Conservation (phyloP, 257 asterid species). For the Solanum peruvianum region DNA sequence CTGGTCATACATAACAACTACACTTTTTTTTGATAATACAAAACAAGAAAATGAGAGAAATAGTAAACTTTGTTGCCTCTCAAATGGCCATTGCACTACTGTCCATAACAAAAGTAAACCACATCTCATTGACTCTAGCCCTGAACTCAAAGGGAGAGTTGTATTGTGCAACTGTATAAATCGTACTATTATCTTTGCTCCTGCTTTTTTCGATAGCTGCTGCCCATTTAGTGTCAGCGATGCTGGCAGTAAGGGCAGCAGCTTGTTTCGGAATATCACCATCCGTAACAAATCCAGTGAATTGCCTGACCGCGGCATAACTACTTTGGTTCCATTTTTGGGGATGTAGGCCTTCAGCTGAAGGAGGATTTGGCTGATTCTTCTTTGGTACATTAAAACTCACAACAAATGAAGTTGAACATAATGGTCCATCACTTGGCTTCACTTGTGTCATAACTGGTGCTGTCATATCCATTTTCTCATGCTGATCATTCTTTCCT, state of each 20-base stretch:
- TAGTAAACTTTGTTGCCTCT: not conserved
- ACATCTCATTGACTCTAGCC: slow-evolving; percentile 66
- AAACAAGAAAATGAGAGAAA: not conserved
- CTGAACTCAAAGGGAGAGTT: slow-evolving; percentile 74
- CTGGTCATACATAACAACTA: not conserved
- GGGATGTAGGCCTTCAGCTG: slow-evolving; percentile 47
- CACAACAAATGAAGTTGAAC: slow-evolving; percentile 56
- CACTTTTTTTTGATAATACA: not conserved
- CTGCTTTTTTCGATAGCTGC: slow-evolving; percentile 42
- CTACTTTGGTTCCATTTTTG: slow-evolving; percentile 64
- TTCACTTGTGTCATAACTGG: slow-evolving; percentile 65
- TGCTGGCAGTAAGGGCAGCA: slow-evolving; percentile 39
- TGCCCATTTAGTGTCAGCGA: slow-evolving; percentile 52
- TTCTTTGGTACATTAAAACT: slow-evolving; percentile 65
- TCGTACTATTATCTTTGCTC: slow-evolving; percentile 16
- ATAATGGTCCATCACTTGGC: slow-evolving; percentile 82
- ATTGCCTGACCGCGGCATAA: slow-evolving; percentile 58
- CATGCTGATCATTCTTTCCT: slow-evolving; percentile 41
- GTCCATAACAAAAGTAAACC: slow-evolving; percentile 49
- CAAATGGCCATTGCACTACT: not conserved
- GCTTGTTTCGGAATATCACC: slow-evolving; percentile 48
- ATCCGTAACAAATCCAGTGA: slow-evolving; percentile 54
- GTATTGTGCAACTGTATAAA: slow-evolving; percentile 66
- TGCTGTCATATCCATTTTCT: slow-evolving; percentile 76
- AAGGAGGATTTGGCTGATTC: slow-evolving; percentile 62